A percentile compares a stretch with the other conserved stretches of the same genome.
Evolutionary conservation across 23 red algal genomes (phyloP).

Genomic region (Gracilaria gracilis): DNA sequence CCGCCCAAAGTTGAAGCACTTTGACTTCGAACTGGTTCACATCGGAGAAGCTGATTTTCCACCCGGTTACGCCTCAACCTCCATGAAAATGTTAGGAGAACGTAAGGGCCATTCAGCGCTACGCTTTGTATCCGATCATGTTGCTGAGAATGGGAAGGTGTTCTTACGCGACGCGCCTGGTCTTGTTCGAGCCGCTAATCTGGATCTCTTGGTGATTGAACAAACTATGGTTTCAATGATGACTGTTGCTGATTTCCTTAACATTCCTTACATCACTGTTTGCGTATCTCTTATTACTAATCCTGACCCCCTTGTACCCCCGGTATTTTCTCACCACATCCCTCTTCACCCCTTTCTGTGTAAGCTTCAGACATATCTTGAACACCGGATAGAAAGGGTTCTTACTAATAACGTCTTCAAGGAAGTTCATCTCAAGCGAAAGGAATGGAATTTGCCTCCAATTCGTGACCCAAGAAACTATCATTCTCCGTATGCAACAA

Average conservation of each 20-base stretch:
- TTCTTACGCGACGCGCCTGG: neutral
- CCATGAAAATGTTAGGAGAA: conserved; percentile 16
- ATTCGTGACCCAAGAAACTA: neutral
- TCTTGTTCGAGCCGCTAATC: neutral
- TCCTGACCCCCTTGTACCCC: neutral
- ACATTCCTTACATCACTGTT: conserved; percentile 14
- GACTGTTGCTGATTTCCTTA: neutral
- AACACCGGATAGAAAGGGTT: neutral
- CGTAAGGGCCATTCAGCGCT: neutral
- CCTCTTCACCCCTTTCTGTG: neutral
- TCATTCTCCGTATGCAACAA: conserved; percentile 11
- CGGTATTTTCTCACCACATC: neutral
- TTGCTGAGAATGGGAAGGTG: neutral
- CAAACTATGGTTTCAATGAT: conserved; percentile 9
- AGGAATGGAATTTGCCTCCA: conserved; percentile 8
- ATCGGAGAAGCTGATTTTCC: conserved; percentile 8
- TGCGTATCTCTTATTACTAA: conserved; percentile 4
- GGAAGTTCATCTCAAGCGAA: neutral
- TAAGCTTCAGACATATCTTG: neutral
- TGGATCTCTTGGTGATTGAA: conserved; percentile 19
- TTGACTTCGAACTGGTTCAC: neutral
- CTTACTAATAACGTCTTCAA: neutral
- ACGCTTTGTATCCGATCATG: neutral
- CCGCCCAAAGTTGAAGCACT: conserved; percentile 1
- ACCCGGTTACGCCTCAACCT: neutral